Evolutionary conservation across 2,329 filamentous ascomycete genomes (phyloP).

Genomic region (Fusarium sp.): DNA sequence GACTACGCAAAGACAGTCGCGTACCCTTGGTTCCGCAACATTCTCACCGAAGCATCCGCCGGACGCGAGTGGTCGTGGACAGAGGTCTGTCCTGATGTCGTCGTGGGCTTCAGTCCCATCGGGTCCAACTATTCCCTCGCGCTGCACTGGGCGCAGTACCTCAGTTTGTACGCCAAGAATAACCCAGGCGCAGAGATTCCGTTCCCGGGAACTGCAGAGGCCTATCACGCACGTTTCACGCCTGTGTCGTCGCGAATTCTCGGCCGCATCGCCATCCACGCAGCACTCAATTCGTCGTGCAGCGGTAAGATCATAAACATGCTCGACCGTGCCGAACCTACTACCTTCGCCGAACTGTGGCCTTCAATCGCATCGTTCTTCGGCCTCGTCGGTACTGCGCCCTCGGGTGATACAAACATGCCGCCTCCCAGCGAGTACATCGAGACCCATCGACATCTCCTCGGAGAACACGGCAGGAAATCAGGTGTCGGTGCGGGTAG

Average conservation of each 20-base stretch:
- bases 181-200: constrained; percentile 42
- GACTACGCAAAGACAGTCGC: constrained; percentile 54
- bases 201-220: constrained; percentile 49
- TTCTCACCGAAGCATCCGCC: constrained; percentile 50
- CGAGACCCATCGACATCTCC: background rate
- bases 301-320: constrained; percentile 52
- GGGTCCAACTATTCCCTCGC: constrained; percentile 54
- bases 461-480: constrained; percentile 30
- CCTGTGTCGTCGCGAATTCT: constrained; percentile 51
- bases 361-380: constrained; percentile 8
- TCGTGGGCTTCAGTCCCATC: constrained; percentile 56
- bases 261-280: constrained; percentile 50
- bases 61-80: constrained; percentile 53
- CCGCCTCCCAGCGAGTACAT: background rate
- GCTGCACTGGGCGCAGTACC: constrained; percentile 57
- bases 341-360: constrained; percentile 37
- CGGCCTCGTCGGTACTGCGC: constrained; percentile 2
- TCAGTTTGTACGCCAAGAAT: constrained; percentile 53
- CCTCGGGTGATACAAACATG: background rate
- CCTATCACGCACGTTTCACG: constrained; percentile 47
- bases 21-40: constrained; percentile 51
- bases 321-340: constrained; percentile 47
- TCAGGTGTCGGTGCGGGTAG: constrained; percentile 55
- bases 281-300: constrained; percentile 48
- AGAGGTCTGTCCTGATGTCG: constrained; percentile 55